Percentiles rank a stretch among this genome's conserved stretches.
These are phyloP conservation scores for Acacia concinna DNA, from an alignment of 331 rosid species.

Conservation along the genomic window DNA sequence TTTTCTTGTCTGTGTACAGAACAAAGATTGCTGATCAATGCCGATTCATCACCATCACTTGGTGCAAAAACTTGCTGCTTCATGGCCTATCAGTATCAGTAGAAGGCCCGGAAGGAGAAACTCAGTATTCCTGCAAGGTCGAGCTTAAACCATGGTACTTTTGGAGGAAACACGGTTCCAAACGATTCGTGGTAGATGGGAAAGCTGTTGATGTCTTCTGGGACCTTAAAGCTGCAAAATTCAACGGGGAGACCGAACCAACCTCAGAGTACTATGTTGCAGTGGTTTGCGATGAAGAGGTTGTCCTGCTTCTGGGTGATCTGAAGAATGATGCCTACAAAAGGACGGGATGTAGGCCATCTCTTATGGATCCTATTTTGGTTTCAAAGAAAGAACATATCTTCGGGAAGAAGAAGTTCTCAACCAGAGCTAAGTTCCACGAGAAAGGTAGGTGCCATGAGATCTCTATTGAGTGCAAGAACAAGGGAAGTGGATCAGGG, in stretches of 20 bases:
- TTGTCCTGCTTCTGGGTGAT: slow-evolving; percentile 81
- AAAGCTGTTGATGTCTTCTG: slow-evolving; percentile 63
- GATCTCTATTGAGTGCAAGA: slow-evolving; percentile 72
- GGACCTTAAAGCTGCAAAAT: slow-evolving; percentile 84
- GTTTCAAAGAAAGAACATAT: slow-evolving; percentile 82
- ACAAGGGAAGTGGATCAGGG: slow-evolving; percentile 19
- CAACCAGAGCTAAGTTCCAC: slow-evolving; percentile 68
- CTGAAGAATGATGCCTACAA: slow-evolving; percentile 79
- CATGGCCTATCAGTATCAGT: slow-evolving; percentile 81
- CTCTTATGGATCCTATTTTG: slow-evolving; percentile 72
- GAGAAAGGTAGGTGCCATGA: slow-evolving; percentile 66
- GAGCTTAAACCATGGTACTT: slow-evolving; percentile 97
- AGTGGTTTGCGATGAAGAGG: slow-evolving; percentile 75
- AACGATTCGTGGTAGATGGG: slow-evolving; percentile 64
- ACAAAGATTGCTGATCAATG: slow-evolving; percentile 75
- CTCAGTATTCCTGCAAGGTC: slow-evolving; percentile 65
- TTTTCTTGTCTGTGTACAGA: slow-evolving; percentile 64
- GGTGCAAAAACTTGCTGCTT: slow-evolving; percentile 85
- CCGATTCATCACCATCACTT: slow-evolving; percentile 73
- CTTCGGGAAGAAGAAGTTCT: slow-evolving; percentile 76
- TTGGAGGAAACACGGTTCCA: slow-evolving; percentile 91
- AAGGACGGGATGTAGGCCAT: slow-evolving; percentile 77
- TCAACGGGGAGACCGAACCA: slow-evolving; percentile 83
- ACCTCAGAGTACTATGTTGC: slow-evolving; percentile 81
- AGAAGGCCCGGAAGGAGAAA: slow-evolving; percentile 53